Conservation (phyloP, 345 rosid species). For the Mallotus nudiflorus region DNA sequence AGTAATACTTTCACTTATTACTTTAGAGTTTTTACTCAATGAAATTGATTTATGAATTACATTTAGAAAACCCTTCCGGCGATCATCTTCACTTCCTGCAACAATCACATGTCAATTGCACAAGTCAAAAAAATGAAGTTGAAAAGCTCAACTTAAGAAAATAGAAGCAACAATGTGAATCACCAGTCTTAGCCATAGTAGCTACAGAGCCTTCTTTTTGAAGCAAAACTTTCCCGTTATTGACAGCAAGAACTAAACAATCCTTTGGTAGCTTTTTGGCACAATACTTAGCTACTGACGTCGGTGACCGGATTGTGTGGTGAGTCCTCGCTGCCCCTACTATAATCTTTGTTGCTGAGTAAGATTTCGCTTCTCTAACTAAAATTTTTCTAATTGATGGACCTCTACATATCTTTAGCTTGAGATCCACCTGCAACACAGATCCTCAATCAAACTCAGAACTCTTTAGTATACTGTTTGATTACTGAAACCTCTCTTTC, state of each 20-base stretch:
- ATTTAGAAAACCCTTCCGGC: conserved; percentile 47
- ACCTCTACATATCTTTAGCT: conserved; percentile 36
- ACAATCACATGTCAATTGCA: conserved; percentile 1
- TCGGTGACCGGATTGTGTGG: conserved; percentile 23
- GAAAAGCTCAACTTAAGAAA: background rate
- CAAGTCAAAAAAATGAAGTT: background rate
- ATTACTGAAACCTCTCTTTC: background rate
- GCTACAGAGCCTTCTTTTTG: conserved; percentile 12
- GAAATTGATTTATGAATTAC: conserved; percentile 58
- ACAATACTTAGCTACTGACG: conserved; percentile 31
- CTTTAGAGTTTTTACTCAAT: conserved; percentile 47
- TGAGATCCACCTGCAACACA: conserved; percentile 35
- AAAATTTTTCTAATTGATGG: conserved; percentile 25
- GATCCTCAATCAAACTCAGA: conserved; percentile 5
- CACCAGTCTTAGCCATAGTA: background rate
- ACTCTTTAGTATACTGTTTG: background rate
- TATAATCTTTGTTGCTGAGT: conserved; percentile 22
- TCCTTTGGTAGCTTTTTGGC: conserved; percentile 28
- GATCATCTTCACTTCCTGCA: conserved; percentile 51
- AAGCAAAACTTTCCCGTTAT: conserved; percentile 34
- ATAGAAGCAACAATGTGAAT: conserved; percentile 6
- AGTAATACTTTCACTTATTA: conserved; percentile 37
- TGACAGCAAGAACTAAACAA: conserved; percentile 28
- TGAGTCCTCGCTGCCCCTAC: conserved; percentile 24
- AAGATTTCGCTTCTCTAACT: conserved; percentile 32